Conservation (phyloP, 1,139 yeast genomes). For the Arxiozyma heterogenica region DNA sequence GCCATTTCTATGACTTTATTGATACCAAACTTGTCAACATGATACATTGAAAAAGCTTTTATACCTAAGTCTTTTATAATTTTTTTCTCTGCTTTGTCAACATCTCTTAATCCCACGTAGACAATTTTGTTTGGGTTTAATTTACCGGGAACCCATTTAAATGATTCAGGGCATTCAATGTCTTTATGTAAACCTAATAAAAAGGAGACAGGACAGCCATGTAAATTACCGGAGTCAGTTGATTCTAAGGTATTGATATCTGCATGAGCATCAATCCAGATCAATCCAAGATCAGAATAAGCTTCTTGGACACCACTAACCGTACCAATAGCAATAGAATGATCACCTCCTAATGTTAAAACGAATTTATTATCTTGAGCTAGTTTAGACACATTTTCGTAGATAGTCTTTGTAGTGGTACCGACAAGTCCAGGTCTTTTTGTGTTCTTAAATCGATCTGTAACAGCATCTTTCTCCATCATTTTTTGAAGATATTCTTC, state of each 20-base stretch:
- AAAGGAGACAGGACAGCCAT: constrained; percentile 94
- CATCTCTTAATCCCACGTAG: constrained; percentile 91
- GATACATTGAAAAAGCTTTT: constrained; percentile 91
- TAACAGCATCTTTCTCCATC: constrained; percentile 33
- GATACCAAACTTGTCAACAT: constrained; percentile 88
- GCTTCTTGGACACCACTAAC: constrained; percentile 72
- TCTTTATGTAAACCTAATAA: constrained; percentile 66
- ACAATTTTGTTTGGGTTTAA: constrained; percentile 68
- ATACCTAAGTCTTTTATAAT: constrained; percentile 64
- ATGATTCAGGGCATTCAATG: constrained; percentile 51
- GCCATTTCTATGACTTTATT: constrained; percentile 92
- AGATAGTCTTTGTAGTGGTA: constrained; percentile 57
- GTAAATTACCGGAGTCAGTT: constrained; percentile 83
- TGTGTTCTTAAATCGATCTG: constrained; percentile 46
- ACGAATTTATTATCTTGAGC: constrained; percentile 53
- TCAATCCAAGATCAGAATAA: constrained; percentile 78
- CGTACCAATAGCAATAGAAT: constrained; percentile 91
- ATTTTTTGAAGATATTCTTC: constrained; percentile 38
- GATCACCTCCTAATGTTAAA: constrained; percentile 91
- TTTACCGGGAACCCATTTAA: constrained; percentile 66
- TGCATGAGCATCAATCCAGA: constrained; percentile 98
- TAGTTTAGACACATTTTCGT: constrained; percentile 44
- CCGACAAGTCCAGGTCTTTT: constrained; percentile 75
- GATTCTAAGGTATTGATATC: constrained; percentile 88
- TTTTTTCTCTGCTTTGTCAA: constrained; percentile 75